A percentile compares a stretch with the other conserved stretches of the same genome.
Evolutionary conservation across 352 stramenopile genomes (phyloP).

Genomic region (Phytophthora agathidicida): DNA sequence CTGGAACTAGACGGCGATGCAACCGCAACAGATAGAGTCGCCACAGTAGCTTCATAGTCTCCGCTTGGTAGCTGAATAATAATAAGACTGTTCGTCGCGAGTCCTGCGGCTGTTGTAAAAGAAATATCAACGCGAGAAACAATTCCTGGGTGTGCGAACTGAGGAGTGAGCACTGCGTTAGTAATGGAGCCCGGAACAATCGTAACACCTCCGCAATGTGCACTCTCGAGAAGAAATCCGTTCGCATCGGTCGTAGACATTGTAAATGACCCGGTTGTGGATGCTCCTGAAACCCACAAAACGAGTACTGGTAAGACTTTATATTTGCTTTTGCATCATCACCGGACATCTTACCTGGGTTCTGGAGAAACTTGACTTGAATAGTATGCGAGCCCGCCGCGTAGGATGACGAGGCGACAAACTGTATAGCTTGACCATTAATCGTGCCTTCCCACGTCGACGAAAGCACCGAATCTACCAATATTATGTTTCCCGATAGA

Average conservation of each 20-base stretch:
- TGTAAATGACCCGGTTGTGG: constrained; percentile 38
- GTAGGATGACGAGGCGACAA: constrained; percentile 13
- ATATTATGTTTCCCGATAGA: not conserved
- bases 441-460: constrained; percentile 8
- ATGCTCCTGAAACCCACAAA: no score
- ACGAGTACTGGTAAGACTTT: no score
- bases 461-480: constrained; percentile 16
- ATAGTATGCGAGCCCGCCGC: constrained; percentile 20
- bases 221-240: constrained; percentile 43
- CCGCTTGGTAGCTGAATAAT: constrained; percentile 40
- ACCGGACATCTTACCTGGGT: constrained; percentile 35
- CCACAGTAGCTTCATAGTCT: constrained; percentile 46
- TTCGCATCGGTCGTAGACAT: constrained; percentile 45
- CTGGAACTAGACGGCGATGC: constrained; percentile 17
- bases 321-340: no score
- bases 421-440: constrained; percentile 13
- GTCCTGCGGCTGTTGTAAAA: constrained; percentile 55
- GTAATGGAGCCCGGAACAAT: constrained; percentile 42
- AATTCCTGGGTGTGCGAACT: constrained; percentile 53
- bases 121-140: constrained; percentile 45
- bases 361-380: constrained; percentile 34
- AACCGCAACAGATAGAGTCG: constrained; percentile 33
- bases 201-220: constrained; percentile 25
- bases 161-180: constrained; percentile 35
- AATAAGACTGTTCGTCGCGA: constrained; percentile 43